Conservation (phyloP, 352 stramenopile genomes). For the Hyaloperonospora arabidopsidis region DNA sequence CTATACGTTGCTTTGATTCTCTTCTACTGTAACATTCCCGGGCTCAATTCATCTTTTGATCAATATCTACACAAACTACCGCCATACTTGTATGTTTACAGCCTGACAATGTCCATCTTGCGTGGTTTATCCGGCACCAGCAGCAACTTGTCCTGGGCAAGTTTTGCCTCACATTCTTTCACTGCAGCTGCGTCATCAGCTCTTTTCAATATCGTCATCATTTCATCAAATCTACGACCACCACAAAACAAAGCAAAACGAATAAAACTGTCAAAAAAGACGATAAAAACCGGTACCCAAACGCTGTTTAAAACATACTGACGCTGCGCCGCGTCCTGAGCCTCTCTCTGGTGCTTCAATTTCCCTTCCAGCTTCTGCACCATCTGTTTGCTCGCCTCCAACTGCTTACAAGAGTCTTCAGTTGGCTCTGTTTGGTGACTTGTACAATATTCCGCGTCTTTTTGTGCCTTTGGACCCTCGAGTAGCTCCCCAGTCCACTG, state of each 20-base stretch:
- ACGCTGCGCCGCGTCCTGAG: slow-evolving; percentile 13
- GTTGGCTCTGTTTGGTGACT: slow-evolving; percentile 4
- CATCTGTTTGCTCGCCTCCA: slow-evolving; percentile 13
- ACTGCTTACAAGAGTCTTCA: slow-evolving; percentile 14
- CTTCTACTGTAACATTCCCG: too few relatives aligned
- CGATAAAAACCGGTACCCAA: neutral
- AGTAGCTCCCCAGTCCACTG: slow-evolving; percentile 45
- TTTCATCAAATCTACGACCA: slow-evolving; percentile 24
- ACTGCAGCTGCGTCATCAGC: slow-evolving; percentile 18
- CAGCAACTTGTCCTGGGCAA: slow-evolving; percentile 18
- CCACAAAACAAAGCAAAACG: too few relatives aligned
- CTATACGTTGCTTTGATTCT: too few relatives aligned
- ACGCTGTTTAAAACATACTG: slow-evolving; percentile 9
- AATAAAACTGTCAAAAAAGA: neutral
- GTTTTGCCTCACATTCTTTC: slow-evolving; percentile 16
- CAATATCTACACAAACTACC: too few relatives aligned
- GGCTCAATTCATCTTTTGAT: too few relatives aligned
- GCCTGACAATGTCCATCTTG: slow-evolving; percentile 37
- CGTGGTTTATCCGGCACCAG: slow-evolving; percentile 19
- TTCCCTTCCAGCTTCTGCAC: slow-evolving; percentile 17
- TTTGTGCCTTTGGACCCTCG: neutral
- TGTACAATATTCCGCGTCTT: slow-evolving; percentile 4
- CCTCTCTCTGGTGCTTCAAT: slow-evolving; percentile 14
- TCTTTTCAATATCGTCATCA: slow-evolving; percentile 24
- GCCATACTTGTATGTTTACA: slow-evolving; percentile 16